Conservation (phyloP, 345 rosid genomes). For the Boechera stricta region DNA sequence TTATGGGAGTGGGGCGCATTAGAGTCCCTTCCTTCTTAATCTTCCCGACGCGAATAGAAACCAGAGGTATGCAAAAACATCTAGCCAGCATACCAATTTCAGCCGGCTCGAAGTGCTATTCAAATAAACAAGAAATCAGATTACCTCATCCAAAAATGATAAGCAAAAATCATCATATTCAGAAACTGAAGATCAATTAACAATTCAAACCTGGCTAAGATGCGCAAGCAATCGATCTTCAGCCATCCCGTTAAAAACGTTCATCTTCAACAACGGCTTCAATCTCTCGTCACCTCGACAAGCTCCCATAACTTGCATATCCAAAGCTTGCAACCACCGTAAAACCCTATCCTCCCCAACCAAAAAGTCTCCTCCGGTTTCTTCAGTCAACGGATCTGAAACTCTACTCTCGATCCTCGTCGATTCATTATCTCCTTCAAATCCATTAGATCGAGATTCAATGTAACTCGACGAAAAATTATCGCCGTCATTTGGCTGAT, state of each 20-base stretch:
- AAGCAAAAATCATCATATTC: constrained; percentile 1
- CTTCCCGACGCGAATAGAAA: constrained; percentile 89
- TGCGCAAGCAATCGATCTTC: constrained; percentile 85
- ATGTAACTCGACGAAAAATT: constrained; percentile 28
- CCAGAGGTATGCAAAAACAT: constrained; percentile 95
- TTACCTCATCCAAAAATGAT: not conserved
- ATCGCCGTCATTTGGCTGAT: constrained; percentile 50
- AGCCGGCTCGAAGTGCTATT: constrained; percentile 85
- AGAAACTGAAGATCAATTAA: not conserved
- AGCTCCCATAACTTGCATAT: constrained; percentile 90
- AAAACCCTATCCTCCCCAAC: constrained; percentile 79
- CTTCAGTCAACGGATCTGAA: constrained; percentile 67
- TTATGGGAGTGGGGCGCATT: constrained; percentile 67
- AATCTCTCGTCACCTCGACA: constrained; percentile 97
- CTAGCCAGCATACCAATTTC: constrained; percentile 94
- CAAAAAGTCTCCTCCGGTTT: constrained; percentile 67
- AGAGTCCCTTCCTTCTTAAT: constrained; percentile 69
- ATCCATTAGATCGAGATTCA: constrained; percentile 50
- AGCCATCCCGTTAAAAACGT: constrained; percentile 63
- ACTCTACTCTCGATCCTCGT: constrained; percentile 48
- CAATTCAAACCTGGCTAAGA: constrained; percentile 69
- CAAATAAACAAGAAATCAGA: not conserved
- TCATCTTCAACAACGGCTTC: constrained; percentile 86
- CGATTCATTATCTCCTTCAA: constrained; percentile 40
- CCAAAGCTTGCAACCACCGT: constrained; percentile 91